phyloP scores from a whole-genome alignment of 2,329 filamentous ascomycete species.

The Trematosphaeria pertusa region DNA sequence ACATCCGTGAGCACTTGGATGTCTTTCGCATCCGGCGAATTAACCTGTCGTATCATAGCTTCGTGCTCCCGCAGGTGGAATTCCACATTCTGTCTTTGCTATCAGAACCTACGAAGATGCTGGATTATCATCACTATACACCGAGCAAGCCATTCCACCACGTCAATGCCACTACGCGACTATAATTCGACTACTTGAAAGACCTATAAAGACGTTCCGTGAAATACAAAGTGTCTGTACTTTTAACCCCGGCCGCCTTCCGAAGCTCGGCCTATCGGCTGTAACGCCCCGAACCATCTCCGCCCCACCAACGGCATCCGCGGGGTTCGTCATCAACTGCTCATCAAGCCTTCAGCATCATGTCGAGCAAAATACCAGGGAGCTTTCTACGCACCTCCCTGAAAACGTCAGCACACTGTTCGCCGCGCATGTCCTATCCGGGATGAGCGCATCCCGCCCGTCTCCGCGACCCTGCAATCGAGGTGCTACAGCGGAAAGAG shows the following conservation, averaged over 20 bases:
- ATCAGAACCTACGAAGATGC: no score
- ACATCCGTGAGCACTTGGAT: no score
- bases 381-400: background rate
- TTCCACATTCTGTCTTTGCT: no score
- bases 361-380: background rate
- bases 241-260: background rate
- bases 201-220: no score
- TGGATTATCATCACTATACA: no score
- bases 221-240: no score
- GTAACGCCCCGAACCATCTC: background rate
- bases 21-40: no score
- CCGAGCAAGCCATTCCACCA: no score
- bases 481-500: background rate
- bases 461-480: background rate
- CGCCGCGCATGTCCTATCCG: background rate
- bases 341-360: background rate
- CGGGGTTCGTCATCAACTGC: background rate
- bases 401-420: background rate
- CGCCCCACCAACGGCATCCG: background rate
- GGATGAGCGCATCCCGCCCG: background rate
- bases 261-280: background rate
- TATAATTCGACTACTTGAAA: no score
- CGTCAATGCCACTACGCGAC: no score
- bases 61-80: no score
- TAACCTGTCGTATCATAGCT: no score